Conservation (phyloP, 176 grass and related monocot genomes). For the Triticum monococcum region DNA sequence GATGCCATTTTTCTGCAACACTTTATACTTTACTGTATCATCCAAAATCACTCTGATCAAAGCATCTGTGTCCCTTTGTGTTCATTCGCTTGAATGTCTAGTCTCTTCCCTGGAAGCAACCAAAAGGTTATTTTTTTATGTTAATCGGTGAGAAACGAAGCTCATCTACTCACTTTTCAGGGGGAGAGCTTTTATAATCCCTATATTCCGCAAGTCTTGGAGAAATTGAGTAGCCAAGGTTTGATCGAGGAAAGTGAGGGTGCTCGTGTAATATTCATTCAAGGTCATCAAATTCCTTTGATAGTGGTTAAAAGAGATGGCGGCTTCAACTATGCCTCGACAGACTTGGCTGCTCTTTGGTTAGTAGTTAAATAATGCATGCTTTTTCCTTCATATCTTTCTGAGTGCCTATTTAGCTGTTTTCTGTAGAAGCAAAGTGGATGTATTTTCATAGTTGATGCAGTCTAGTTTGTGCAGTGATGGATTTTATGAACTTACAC, state of each 20-base stretch:
- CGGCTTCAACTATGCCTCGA: conserved; percentile 93
- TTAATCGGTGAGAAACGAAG: background rate
- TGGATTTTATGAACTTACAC: conserved; percentile 8
- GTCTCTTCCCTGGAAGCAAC: background rate
- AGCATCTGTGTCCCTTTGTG: background rate
- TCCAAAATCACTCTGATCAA: background rate
- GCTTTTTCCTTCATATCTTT: background rate
- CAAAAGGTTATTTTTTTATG: background rate
- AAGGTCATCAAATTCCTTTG: conserved; percentile 84
- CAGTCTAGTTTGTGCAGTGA: background rate
- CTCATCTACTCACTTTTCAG: conserved; percentile 39
- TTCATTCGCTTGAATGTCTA: background rate
- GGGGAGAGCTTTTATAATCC: conserved; percentile 98
- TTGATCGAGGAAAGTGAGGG: conserved; percentile 83
- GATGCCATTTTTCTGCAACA: background rate
- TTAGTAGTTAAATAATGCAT: conserved; percentile 29
- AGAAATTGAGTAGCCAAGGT: conserved; percentile 53
- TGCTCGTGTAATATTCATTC: conserved; percentile 68
- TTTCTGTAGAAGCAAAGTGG: background rate
- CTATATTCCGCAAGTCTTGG: conserved; percentile 81
- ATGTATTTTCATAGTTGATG: conserved; percentile 11
- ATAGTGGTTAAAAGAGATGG: conserved; percentile 94
- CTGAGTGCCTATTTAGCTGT: conserved; percentile 5
- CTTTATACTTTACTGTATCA: background rate
- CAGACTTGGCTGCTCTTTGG: conserved; percentile 87